Evolutionary conservation across 2,329 filamentous ascomycete genomes (phyloP).

Genomic region (Phyllosticta citrichinensis): DNA sequence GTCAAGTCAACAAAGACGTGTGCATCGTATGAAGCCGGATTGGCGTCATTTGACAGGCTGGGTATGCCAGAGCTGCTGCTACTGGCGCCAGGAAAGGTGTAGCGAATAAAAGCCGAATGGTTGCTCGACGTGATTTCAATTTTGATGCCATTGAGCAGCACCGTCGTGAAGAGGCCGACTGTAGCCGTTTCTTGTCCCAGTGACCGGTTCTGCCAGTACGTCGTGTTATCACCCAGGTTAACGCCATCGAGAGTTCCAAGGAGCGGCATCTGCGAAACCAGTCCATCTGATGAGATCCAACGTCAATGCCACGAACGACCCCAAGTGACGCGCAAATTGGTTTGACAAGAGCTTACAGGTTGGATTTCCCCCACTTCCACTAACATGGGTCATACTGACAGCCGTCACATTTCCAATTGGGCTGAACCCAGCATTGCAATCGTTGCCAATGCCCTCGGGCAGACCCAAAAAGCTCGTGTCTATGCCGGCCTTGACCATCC

Average conservation of each 20-base stretch:
- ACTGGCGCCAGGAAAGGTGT: constrained; percentile 23
- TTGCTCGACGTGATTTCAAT: constrained; percentile 27
- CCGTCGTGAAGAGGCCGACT: constrained; percentile 29
- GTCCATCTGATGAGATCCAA: constrained; percentile 27
- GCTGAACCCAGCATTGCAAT: constrained; percentile 33
- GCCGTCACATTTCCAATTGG: constrained; percentile 31
- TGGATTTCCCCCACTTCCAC: constrained; percentile 14
- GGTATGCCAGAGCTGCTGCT: constrained; percentile 7
- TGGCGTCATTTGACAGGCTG: not conserved
- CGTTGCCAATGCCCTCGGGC: constrained; percentile 20
- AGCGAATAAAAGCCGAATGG: constrained; percentile 29
- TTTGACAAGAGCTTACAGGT: constrained; percentile 3
- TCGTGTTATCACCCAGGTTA: constrained; percentile 34
- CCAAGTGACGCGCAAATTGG: not conserved
- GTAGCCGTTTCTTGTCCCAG: constrained; percentile 22
- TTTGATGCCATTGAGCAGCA: constrained; percentile 24
- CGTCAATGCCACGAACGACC: not conserved
- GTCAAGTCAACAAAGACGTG: constrained; percentile 40
- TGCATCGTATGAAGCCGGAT: constrained; percentile 19
- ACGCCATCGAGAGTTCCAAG: constrained; percentile 28
- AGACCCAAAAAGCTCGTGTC: constrained; percentile 25
- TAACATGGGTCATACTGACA: constrained; percentile 30
- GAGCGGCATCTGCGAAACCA: constrained; percentile 33
- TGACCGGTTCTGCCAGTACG: constrained; percentile 29
- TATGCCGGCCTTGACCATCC: constrained; percentile 32